Conservation (phyloP, 352 stramenopile genomes). For the Globisporangium parvum region DNA sequence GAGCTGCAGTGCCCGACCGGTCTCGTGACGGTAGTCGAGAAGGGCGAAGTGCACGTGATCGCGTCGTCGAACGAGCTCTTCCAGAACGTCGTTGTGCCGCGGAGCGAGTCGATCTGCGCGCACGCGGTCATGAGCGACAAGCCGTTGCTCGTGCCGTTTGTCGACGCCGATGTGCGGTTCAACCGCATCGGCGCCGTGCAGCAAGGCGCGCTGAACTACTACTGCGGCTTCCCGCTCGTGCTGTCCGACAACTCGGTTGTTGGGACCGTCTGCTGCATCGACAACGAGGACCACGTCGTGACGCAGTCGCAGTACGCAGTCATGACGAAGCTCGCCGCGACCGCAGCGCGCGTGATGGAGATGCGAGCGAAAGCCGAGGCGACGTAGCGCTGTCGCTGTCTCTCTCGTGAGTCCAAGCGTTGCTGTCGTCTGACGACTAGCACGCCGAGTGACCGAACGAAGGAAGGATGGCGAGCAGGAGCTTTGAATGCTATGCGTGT, state of each 20-base stretch:
- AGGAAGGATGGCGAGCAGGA: no score
- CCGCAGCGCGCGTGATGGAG: constrained; percentile 37
- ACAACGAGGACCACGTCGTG: constrained; percentile 33
- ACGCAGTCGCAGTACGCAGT: constrained; percentile 52
- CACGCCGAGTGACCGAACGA: no score
- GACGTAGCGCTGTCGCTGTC: background rate
- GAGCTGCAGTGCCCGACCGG: constrained; percentile 43
- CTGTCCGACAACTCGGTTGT: constrained; percentile 28
- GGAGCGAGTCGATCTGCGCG: constrained; percentile 47
- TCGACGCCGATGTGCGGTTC: constrained; percentile 59
- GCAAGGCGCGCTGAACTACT: constrained; percentile 40
- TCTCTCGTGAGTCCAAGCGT: no score
- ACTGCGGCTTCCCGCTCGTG: constrained; percentile 56
- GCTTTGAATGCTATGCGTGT: no score
- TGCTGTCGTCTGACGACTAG: no score
- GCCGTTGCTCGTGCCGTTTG: constrained; percentile 45
- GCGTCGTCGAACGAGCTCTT: constrained; percentile 33
- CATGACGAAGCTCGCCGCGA: constrained; percentile 35
- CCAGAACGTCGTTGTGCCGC: constrained; percentile 21
- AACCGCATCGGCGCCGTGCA: constrained; percentile 28
- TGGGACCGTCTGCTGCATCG: constrained; percentile 49
- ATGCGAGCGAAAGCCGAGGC: constrained; percentile 7
- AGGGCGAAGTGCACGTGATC: constrained; percentile 30
- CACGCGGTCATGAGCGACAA: constrained; percentile 52
- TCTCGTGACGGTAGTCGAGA: constrained; percentile 43